These are phyloP conservation scores for Fraxinus sp. DNA, from an alignment of 305 asterid species.

Conservation along the genomic window DNA sequence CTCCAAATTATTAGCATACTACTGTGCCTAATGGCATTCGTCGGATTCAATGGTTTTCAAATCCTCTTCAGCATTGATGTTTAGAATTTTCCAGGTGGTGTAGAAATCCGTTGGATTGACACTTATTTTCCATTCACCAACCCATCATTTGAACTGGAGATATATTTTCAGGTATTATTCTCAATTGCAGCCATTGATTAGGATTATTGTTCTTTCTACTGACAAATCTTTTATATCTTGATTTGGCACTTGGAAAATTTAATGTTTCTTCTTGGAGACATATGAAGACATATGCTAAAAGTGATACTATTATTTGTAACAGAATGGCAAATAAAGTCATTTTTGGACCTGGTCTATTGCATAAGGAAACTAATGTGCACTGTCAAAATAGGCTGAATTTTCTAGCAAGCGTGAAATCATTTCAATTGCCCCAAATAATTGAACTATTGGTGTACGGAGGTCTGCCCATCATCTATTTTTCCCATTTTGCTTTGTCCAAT, in stretches of 20 bases:
- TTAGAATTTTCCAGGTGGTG: slow-evolving; percentile 57
- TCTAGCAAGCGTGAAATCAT: neutral
- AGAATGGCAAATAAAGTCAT: neutral
- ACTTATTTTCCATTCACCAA: slow-evolving; percentile 89
- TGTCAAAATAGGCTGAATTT: neutral
- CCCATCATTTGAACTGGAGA: slow-evolving; percentile 96
- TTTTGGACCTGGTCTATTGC: neutral
- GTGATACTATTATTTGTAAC: neutral
- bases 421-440: neutral
- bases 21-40: neutral
- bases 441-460: neutral
- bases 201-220: neutral
- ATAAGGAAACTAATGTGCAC: neutral
- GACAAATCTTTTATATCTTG: neutral
- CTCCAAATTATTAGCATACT: slow-evolving; percentile 1
- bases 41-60: neutral
- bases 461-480: neutral
- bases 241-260: neutral
- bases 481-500: neutral
- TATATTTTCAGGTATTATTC: slow-evolving; percentile 71
- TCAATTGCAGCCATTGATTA: slow-evolving; percentile 16
- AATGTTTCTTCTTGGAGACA: neutral
- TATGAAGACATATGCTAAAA: neutral
- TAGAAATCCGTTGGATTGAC: slow-evolving; percentile 98
- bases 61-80: slow-evolving; percentile 11